Percentiles rank a stretch among this genome's conserved stretches.
phyloP scores from a whole-genome alignment of 2,329 filamentous ascomycete genomes.

The Colletotrichum spaethianum region DNA sequence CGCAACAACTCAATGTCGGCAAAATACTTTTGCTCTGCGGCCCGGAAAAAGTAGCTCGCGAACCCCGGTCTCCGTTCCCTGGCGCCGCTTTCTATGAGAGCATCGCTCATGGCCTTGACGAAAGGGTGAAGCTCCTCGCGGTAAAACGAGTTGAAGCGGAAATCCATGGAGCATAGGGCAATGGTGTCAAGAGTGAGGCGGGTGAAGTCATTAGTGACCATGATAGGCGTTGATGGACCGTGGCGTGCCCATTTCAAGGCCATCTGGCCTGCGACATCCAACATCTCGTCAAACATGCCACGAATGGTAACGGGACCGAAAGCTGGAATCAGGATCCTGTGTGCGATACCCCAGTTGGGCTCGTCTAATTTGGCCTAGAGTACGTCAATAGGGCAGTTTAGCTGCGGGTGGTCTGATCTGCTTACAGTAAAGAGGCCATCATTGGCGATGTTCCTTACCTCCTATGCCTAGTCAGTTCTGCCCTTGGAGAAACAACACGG shows the following conservation, averaged over 20 bases:
- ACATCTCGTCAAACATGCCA: conserved; percentile 68
- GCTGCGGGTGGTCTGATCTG: background rate
- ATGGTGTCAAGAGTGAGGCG: conserved; percentile 74
- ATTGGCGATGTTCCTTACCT: conserved; percentile 72
- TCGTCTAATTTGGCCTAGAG: conserved; percentile 38
- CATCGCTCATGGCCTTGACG: conserved; percentile 72
- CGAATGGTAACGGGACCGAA: conserved; percentile 79
- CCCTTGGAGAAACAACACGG: too few species aligned
- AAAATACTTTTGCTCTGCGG: conserved; percentile 60
- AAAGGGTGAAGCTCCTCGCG: conserved; percentile 52
- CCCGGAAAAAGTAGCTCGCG: conserved; percentile 61
- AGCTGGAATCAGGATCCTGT: conserved; percentile 76
- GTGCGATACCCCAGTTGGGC: conserved; percentile 64
- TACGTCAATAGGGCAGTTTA: background rate
- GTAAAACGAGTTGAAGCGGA: conserved; percentile 75
- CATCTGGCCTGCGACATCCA: conserved; percentile 66
- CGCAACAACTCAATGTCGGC: conserved; percentile 66
- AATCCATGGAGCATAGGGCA: conserved; percentile 71
- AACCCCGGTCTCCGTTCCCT: conserved; percentile 62
- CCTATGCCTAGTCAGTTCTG: conserved; percentile 42
- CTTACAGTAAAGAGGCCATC: conserved; percentile 45
- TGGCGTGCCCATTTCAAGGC: conserved; percentile 68
- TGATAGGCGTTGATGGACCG: conserved; percentile 60
- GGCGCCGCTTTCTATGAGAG: conserved; percentile 69
- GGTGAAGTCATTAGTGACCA: conserved; percentile 72